Base-by-base conservation (phyloP, 345 rosid genomes). In the Camelina laxa region DNA sequence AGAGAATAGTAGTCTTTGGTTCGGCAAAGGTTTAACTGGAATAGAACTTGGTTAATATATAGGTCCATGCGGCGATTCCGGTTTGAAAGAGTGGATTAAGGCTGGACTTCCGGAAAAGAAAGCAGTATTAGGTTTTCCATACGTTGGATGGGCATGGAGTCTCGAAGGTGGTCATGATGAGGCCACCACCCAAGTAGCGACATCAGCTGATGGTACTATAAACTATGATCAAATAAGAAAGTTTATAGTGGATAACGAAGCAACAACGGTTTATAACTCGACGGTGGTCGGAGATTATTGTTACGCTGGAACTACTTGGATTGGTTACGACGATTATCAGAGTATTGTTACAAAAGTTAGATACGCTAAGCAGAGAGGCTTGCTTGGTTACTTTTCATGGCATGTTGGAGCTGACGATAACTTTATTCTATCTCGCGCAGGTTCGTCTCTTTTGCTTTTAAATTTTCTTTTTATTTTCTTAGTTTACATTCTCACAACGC, bases 321-420 rank as follows among this genome's bases (percentile, higher is more conserved):
- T 87, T 14, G 86, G 91, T 0, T 89, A 79, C 24, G 94, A 87
- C 9, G 88, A 79, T 59, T 58, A 69, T 0, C 68, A 74, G 48
- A 86, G 87, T 11, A 77, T 86, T 4, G 65, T 79, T 1, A 67
- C 80, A 0, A 91, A 91, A 80, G 81, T 87, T 15, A n/a, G 50
- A 19, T 89, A 84, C 17, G 84, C 85, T 36, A 75, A 84, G 67
- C 80, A 42, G 5, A 83, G 55, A 14, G 79, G 82, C 5, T 70
- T 89, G 69, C 86, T 82, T 47, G 97, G 97, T 69, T 91, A 87
- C 82, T 91, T 81, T 75, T 85, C 85, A 30, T 91, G 97, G 97
- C 88, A 90, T 11, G 81, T 86, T 14, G 85, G 83, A 1, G 81
- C 57, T 22, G 97, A 91, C 16, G 79, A 70, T 11, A 76, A 84